These are phyloP conservation scores for Sordariomycetes sp. DNA, from an alignment of 2,329 filamentous ascomycete genomes.

Conservation along the genomic window DNA sequence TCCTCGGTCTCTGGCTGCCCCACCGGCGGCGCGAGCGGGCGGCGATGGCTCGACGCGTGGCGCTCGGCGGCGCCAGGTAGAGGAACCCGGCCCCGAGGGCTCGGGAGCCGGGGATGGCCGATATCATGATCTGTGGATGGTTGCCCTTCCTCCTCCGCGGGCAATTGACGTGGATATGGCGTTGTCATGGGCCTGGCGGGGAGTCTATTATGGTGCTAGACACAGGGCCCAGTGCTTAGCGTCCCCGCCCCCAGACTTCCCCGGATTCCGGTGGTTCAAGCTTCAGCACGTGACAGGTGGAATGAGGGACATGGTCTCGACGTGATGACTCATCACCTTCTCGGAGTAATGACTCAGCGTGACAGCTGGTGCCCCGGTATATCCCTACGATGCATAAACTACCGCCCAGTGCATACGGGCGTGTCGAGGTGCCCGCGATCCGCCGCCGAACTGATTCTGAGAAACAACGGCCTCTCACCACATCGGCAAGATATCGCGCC, in stretches of 20 bases:
- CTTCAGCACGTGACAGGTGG: not conserved
- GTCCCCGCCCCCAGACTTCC: not conserved
- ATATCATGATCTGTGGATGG: not conserved
- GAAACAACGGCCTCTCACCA: not conserved
- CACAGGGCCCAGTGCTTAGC: not conserved
- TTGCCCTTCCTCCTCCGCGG: not conserved
- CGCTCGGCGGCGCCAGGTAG: not conserved
- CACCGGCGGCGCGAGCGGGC: not conserved
- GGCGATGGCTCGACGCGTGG: not conserved
- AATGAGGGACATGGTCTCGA: not conserved
- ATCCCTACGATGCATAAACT: too few species aligned
- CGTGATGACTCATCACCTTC: not conserved
- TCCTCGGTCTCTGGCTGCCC: too few species aligned
- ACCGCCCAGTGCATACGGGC: too few species aligned
- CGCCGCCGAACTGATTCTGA: not conserved
- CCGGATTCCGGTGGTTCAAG: not conserved
- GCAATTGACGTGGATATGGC: not conserved
- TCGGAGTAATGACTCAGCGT: not conserved
- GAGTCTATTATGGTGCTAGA: not conserved
- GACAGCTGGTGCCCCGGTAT: too few species aligned
- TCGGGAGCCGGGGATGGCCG: not conserved
- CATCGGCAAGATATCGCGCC: not conserved
- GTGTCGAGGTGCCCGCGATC: too few species aligned
- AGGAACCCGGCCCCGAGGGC: not conserved
- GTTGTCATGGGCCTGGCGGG: not conserved